Percentiles rank a stretch among this genome's conserved stretches.
phyloP scores from a whole-genome alignment of 805 yeast species.

The Lipomyces starkeyi region DNA sequence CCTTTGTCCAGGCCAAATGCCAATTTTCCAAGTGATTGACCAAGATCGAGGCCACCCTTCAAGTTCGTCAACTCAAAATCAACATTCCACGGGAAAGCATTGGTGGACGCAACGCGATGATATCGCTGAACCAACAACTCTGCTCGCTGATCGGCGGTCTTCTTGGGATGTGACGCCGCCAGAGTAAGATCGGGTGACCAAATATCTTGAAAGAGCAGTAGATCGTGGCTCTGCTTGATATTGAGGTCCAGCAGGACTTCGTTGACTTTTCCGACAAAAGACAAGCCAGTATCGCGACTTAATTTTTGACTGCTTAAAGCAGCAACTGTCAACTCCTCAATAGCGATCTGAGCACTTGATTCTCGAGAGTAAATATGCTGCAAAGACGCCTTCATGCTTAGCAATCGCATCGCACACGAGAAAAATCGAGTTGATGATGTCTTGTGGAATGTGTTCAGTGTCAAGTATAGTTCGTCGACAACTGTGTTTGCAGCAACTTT shows the following conservation, averaged over 20 bases:
- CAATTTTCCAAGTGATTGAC: conserved; percentile 78
- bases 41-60: conserved; percentile 70
- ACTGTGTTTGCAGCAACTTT: conserved; percentile 87
- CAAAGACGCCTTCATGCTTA: conserved; percentile 68
- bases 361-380: conserved; percentile 93
- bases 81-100: conserved; percentile 76
- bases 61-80: conserved; percentile 62
- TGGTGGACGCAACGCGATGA: conserved; percentile 63
- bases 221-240: conserved; percentile 84
- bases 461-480: conserved; percentile 67
- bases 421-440: conserved; percentile 47
- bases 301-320: conserved; percentile 17
- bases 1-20: conserved; percentile 59
- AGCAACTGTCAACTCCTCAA: conserved; percentile 53
- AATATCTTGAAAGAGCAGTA: conserved; percentile 78
- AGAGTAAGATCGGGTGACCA: conserved; percentile 65
- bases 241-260: conserved; percentile 69
- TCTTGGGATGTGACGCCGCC: conserved; percentile 3
- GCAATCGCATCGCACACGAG: conserved; percentile 55
- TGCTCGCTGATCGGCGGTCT: conserved; percentile 27
- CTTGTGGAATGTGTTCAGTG: conserved; percentile 57
- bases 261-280: conserved; percentile 55
- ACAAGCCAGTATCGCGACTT: conserved; percentile 20
- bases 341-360: conserved; percentile 70
- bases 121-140: conserved; percentile 48